Base-by-base conservation (phyloP, 2,329 filamentous ascomycete species). In the Aureobasidium melanogenum region DNA sequence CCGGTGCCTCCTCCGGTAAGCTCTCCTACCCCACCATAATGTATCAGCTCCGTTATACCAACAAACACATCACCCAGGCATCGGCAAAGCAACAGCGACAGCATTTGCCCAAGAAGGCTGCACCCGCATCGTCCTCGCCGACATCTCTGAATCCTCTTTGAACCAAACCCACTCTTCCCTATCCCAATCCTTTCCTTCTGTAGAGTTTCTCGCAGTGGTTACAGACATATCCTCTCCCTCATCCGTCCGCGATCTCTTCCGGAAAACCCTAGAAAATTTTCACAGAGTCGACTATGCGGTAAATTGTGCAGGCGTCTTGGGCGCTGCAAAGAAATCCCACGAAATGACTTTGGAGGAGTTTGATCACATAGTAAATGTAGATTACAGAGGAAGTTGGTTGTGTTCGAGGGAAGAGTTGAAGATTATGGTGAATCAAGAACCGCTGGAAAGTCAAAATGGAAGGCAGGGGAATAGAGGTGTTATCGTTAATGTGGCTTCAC, bases 21-120 rank as follows among this genome's bases (percentile, higher is more conserved):
- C 28, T 36, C 10, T n/a, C n/a, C n/a, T n/a, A n/a, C n/a, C n/a
- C n/a, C n/a, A n/a, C n/a, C n/a, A n/a, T n/a, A n/a, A n/a, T n/a
- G n/a, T n/a, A n/a, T n/a, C 17, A 39, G 2, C 17, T n/a, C 38
- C 7, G 30, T 17, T 43, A 30, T 38, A 22, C 50, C 26, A 34
- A n/a, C 43, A 46, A 46, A 15, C 44, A 9, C 12, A 22, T 5
- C 19, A 7, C 15, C 19, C 55, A 77, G 76, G 76, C 17, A 79
- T 79, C 60, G 76, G 76, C 12, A 71, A 74, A 41, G 74, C 74
- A 44, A 73, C 73, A 17, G 76, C 78, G 19, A 64, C 76, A 17
- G 75, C 77, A 0, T 79, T 80, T 64, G 76, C 74, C 1, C 67
- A 65, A 9, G 77, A 79, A 67, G 77, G 77, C 48, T 80, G 77